phyloP scores from a whole-genome alignment of 2,329 filamentous ascomycete species.

The Raffaelea ambrosiae region DNA sequence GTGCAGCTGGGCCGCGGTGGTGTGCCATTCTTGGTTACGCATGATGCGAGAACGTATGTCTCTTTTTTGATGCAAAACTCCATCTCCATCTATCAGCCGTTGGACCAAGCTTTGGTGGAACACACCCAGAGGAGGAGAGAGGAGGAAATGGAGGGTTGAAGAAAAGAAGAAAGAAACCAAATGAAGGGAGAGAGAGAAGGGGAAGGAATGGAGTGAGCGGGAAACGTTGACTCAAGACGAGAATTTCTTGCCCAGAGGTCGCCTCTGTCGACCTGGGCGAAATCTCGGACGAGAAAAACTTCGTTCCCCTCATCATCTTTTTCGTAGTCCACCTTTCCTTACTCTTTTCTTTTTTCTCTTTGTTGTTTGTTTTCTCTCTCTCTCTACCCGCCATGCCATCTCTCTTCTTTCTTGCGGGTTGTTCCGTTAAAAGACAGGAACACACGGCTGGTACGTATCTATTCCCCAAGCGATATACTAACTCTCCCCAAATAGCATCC shows the following conservation, averaged over 20 bases:
- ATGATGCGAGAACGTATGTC: slow-evolving; percentile 99
- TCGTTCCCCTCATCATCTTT: too few species aligned
- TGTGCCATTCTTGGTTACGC: slow-evolving; percentile 99
- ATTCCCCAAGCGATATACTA: too few species aligned
- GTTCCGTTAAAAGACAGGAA: slow-evolving; percentile 3
- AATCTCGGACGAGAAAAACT: too few species aligned
- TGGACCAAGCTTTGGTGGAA: slow-evolving; percentile 87
- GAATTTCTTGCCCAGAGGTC: too few species aligned
- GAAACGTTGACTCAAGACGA: too few species aligned
- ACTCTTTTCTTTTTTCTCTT: too few species aligned
- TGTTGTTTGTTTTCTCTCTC: too few species aligned
- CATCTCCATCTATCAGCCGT: slow-evolving; percentile 94
- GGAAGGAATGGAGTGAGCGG: slow-evolving; percentile 2
- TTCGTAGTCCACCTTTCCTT: too few species aligned
- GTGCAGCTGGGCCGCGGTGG: slow-evolving; percentile 98
- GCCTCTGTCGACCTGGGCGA: too few species aligned
- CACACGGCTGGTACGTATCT: slow-evolving; percentile 13
- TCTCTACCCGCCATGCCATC: too few species aligned
- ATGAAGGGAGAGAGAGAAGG: background rate
- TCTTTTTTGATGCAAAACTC: slow-evolving; percentile 29
- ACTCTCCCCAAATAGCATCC: slow-evolving; percentile 59
- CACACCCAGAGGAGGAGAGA: slow-evolving; percentile 11
- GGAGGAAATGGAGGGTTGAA: background rate
- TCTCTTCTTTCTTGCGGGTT: too few species aligned
- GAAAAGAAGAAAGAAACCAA: background rate